Percentiles rank a stretch among this genome's conserved stretches.
Conservation (phyloP, 2,329 filamentous ascomycete species). For the Celoporthe dispersa region DNA sequence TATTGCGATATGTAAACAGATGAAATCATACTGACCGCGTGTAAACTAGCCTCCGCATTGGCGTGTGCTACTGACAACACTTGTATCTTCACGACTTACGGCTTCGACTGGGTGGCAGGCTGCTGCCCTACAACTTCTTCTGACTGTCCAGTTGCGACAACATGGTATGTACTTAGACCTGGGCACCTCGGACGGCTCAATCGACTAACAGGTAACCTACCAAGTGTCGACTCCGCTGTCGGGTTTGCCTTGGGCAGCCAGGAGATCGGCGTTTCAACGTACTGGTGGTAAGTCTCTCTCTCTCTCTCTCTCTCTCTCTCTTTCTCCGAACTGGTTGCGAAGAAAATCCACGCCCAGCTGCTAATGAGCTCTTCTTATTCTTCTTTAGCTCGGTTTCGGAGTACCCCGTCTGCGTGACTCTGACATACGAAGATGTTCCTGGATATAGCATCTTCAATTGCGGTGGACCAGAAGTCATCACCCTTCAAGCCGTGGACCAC, state of each 20-base stretch:
- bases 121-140: slow-evolving; percentile 38
- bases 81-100: slow-evolving; percentile 38
- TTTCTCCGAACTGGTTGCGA: neutral
- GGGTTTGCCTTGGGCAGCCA: slow-evolving; percentile 1
- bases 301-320: too few relatives aligned
- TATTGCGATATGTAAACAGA: neutral
- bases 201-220: neutral
- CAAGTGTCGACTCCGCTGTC: slow-evolving; percentile 34
- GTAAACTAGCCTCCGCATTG: slow-evolving; percentile 30
- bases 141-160: slow-evolving; percentile 35
- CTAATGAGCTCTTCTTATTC: neutral
- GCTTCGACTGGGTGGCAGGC: slow-evolving; percentile 34
- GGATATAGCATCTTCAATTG: slow-evolving; percentile 40
- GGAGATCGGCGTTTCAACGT: neutral
- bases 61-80: slow-evolving; percentile 36
- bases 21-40: neutral
- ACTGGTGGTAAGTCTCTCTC: neutral
- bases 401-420: slow-evolving; percentile 38
- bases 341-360: neutral
- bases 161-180: slow-evolving; percentile 27
- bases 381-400: slow-evolving; percentile 15
- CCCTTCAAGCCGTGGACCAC: slow-evolving; percentile 30
- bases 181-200: neutral
- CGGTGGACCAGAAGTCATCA: slow-evolving; percentile 33
- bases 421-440: slow-evolving; percentile 37